phyloP scores from a whole-genome alignment of 2,329 filamentous ascomycete species.

The Stachybotrys chartarum region DNA sequence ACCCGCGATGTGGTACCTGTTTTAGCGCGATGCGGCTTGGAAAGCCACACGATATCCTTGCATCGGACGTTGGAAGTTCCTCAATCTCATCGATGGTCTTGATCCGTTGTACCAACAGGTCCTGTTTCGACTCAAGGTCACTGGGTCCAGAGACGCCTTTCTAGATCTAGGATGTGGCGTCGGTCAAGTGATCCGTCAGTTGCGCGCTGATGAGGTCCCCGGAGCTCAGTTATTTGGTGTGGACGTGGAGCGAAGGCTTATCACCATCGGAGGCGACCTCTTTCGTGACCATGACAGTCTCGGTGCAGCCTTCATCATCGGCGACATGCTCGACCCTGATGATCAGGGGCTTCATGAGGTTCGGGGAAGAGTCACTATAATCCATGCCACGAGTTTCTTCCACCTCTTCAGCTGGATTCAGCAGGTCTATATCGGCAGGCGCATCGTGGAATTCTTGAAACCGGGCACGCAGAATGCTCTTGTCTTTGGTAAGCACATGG shows the following conservation, averaged over 20 bases:
- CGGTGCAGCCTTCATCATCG: constrained; percentile 39
- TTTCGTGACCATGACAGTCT: constrained; percentile 50
- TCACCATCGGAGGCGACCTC: constrained; percentile 55
- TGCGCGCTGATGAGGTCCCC: constrained; percentile 41
- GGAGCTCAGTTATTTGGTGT: constrained; percentile 40
- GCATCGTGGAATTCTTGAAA: constrained; percentile 37
- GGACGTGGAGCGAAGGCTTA: constrained; percentile 41
- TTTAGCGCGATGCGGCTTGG: constrained; percentile 40
- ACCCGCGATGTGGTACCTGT: background rate
- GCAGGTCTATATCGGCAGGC: constrained; percentile 36
- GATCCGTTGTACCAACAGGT: constrained; percentile 36
- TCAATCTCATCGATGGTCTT: constrained; percentile 31
- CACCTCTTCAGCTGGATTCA: constrained; percentile 41
- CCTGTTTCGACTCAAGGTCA: constrained; percentile 31
- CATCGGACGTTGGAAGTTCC: constrained; percentile 43
- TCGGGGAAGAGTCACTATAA: constrained; percentile 34
- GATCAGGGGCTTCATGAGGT: constrained; percentile 26
- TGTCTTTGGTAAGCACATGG: constrained; percentile 46
- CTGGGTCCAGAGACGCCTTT: constrained; percentile 30
- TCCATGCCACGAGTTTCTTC: constrained; percentile 43
- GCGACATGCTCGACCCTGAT: constrained; percentile 38
- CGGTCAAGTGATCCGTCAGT: constrained; percentile 42
- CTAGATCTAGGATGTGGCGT: constrained; percentile 45
- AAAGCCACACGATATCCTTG: constrained; percentile 34
- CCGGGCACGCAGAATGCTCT: constrained; percentile 34